Base-by-base conservation (phyloP, 2,329 filamentous ascomycete genomes). In the Achaetomium macrosporum region DNA sequence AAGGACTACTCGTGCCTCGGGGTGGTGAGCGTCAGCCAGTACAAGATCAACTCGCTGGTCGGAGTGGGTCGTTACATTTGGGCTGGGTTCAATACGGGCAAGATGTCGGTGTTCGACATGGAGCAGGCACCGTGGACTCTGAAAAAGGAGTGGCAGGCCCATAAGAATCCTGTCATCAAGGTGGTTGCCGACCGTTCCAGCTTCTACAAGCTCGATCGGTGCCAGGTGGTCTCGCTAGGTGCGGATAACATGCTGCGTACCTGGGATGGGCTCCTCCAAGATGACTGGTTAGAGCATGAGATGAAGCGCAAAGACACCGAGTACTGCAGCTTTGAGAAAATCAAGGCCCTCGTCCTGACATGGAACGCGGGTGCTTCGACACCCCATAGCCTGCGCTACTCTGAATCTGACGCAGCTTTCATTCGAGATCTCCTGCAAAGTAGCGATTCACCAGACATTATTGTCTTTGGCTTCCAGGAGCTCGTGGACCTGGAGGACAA, bases 341-440 rank as follows among this genome's bases (percentile, higher is more conserved):
- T 97, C 53, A 85, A 83, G 45, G 84, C 88, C 12, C 75, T 90
- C 36, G 82, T 96, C 25, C 79, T 97, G 74, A 96, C 91, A 0
- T 99, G 93, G 93, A 99, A 99, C 67, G 92, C 91, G 1, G 93
- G 93, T 1, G 93, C 93, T n/a, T 86, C 87, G 15, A 96, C 93
- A n/a, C 93, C 93, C 0, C 84, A 83, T 54, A 88, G 85, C 63
- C 74, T 97, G 33, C 81, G 87, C 50, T 82, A 88, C 57, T 82
- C 82, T 1, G 78, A 82, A 30, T 73, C 80, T 49, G 89, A 95
- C 63, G 80, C 81, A 11, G 76, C 78, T 41, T 97, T 97, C 68
- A 87, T 97, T 64, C 83, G 84, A 59, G 83, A 92, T 53, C 78
- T 95, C 15, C 75, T 99, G 25, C 81, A 85, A 58, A 81, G 80